These are phyloP conservation scores for Geranium rotundifolium DNA, from an alignment of 345 rosid species.

Conservation along the genomic window DNA sequence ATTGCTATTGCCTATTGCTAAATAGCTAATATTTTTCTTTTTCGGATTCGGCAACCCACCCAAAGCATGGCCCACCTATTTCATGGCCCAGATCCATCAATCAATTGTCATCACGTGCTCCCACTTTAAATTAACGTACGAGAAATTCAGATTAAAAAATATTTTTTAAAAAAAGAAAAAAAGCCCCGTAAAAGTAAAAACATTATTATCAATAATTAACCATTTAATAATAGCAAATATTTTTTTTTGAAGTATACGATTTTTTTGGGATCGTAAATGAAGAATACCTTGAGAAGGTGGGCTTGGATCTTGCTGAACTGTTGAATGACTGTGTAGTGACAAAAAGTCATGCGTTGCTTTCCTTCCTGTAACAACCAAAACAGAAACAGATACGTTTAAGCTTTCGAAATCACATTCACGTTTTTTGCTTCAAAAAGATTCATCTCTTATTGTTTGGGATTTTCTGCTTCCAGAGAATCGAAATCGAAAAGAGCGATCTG, in stretches of 20 bases:
- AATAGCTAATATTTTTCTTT: conserved; percentile 8
- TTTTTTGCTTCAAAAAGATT: no score
- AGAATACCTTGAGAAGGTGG: not conserved
- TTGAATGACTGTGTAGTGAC: not conserved
- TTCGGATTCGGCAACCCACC: conserved; percentile 13
- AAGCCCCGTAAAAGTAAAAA: no score
- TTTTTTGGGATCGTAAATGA: no score
- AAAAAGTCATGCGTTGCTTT: conserved; percentile 1
- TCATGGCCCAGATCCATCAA: conserved; percentile 32
- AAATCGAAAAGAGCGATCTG: not conserved
- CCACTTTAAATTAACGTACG: not conserved
- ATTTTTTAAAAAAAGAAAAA: no score
- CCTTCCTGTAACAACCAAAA: not conserved
- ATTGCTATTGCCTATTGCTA: conserved; percentile 6
- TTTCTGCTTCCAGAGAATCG: not conserved
- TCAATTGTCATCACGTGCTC: conserved; percentile 36
- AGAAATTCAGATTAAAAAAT: no score
- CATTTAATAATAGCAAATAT: no score
- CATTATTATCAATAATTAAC: no score
- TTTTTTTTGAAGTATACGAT: no score
- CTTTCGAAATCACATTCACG: no score
- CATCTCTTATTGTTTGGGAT: not conserved
- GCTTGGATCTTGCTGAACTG: not conserved
- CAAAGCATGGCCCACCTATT: conserved; percentile 23
- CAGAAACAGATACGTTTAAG: not conserved